Base-by-base conservation (phyloP, 805 yeast species). In the Metschnikowia bowlesiae region DNA sequence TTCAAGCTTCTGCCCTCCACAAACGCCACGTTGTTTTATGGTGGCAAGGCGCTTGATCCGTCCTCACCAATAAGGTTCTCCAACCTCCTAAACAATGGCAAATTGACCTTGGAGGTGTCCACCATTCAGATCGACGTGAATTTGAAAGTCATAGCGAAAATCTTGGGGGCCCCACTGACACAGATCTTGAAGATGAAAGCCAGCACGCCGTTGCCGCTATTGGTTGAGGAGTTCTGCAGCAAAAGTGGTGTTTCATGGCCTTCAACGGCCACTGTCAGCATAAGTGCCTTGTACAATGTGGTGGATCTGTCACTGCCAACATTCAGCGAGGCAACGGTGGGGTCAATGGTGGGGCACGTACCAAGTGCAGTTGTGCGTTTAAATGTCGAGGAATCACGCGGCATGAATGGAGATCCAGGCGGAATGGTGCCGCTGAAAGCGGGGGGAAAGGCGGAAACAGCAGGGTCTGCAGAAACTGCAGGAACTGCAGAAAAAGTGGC, bases 51-150 rank as follows among this genome's bases (percentile, higher is more conserved):
- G 10, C 52, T 73, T 18, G 76, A 73, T 48, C 50, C 57, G 3
- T 51, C 68, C 14, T 58, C 68, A 28, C 70, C 75, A 1, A 44
- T 73, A 8, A 54, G 74, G 42, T 62, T 68, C 39, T 62, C 72
- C 13, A 63, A 57, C 30, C 55, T 73, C 26, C 52, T 62, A 22
- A 71, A 66, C 51, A 73, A 72, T 48, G 59, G 72, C 35, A 71
- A 66, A 50, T 51, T 73, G 29, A 52, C 48, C 14, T 55, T 73
- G 11, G 45, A 34, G 5, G 32, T 46, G 4, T 22, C 47, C 13
- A 16, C 14, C 6, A 45, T 41, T 1, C 31, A 38, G 2, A 34
- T 10, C 2, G 48, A 28, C 1, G 45, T 43, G 10, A 42, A 47
- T 11, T 35, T 56, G 34, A 56, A 54, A 29, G 39, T 56, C 13